Evolutionary conservation across 1,139 yeast genomes (phyloP), one percentile per base, ranked within the genome.

Genomic region (Starmera stellimalicola): DNA sequence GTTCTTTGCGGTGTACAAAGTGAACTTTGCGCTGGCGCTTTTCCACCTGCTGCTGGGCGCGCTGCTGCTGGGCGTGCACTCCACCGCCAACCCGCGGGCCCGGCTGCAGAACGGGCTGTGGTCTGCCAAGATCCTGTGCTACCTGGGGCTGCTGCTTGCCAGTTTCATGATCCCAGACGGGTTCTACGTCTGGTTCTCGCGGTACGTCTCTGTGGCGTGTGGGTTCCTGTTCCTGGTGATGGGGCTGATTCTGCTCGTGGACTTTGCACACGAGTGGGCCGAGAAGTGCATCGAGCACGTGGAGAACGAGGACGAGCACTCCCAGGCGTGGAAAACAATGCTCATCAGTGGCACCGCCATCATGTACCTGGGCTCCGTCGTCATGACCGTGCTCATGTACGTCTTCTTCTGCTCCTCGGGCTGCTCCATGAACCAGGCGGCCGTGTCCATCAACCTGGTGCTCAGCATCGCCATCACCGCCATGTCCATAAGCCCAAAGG

Each of bases 201-300:
- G 84, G 55, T 77, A 87, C 61, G 66, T 91, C 33, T 88, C 97
- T 11, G 81, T 87, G 29, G 60, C 85, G 6, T 79, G 87, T 49
- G 84, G 95, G 28, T 80, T 93, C 4, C 56, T 87, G 4, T 93
- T 93, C 57, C 70, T 91, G 26, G 78, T 93, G 7, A 85, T 91
- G 41, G 98, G 98, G 1, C 67, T 93, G 38, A 83, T 93, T 9
- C 65, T 93, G 33, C 62, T 93, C 35, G 97, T 93, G 20, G 98
- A 93, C 57, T 91, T 87, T 66, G 97, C 98, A 10, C 98, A 93
- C 58, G 93, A 93, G 39, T 93, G 97, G 96, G 97, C 98, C 0
- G 99, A 93, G 51, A 84, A 82, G 9, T 93, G 98, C 54, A 70
- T 91, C 36, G 91, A 81, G 45, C 84, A 85, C 50, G 85, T 91